phyloP scores from a whole-genome alignment of 495 filamentous ascomycete genomes.

The Annulohypoxylon maeteangense region DNA sequence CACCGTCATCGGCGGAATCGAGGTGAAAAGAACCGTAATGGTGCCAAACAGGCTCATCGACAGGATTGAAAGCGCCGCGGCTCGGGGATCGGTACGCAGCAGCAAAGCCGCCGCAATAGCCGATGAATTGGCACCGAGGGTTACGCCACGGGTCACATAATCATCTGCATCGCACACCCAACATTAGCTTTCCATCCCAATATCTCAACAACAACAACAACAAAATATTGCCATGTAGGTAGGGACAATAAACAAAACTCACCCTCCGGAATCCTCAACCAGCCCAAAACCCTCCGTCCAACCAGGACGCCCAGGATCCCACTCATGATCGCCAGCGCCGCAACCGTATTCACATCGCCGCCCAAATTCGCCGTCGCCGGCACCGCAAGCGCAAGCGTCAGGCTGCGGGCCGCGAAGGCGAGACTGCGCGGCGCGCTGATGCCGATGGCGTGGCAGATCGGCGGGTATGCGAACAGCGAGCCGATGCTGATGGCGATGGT shows the following conservation, averaged over 20 bases:
- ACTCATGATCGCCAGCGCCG: conserved; percentile 63
- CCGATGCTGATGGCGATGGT: conserved; percentile 56
- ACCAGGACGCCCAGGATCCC: conserved; percentile 64
- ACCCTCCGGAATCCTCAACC: conserved; percentile 62
- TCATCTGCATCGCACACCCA: conserved; percentile 53
- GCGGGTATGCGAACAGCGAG: conserved; percentile 63
- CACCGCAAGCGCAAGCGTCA: conserved; percentile 64
- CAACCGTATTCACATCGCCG: conserved; percentile 62
- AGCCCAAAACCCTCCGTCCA: conserved; percentile 53
- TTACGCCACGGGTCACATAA: conserved; percentile 66
- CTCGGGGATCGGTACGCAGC: conserved; percentile 62
- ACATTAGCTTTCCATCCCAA: not conserved
- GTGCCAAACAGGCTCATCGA: conserved; percentile 67
- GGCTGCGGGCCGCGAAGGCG: conserved; percentile 60
- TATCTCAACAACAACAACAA: not conserved
- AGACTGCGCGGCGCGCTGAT: conserved; percentile 58
- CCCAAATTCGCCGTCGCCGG: conserved; percentile 61
- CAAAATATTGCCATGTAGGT: no score
- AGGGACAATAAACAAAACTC: no score
- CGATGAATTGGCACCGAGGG: conserved; percentile 63
- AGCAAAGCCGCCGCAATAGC: conserved; percentile 65
- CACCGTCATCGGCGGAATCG: conserved; percentile 56
- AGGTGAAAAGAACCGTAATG: conserved; percentile 62
- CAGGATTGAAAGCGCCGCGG: conserved; percentile 63
- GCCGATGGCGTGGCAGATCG: conserved; percentile 57